Conservation (phyloP, 176 grass and related monocot species). For the Leersia perrieri region DNA sequence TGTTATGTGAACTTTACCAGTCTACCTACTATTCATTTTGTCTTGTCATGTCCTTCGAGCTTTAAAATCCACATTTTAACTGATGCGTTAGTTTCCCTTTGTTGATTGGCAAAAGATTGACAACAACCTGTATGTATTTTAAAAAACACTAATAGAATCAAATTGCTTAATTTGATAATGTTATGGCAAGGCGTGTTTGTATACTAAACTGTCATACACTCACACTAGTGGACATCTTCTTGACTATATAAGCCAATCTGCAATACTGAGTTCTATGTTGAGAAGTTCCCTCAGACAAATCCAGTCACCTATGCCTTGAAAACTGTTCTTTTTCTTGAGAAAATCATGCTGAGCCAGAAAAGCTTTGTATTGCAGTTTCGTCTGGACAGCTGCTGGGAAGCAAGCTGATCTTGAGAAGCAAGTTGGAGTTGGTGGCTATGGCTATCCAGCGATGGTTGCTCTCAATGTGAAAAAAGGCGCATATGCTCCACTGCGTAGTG, state of each 20-base stretch:
- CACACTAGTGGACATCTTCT: neutral
- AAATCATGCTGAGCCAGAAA: constrained; percentile 17
- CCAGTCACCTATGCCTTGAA: neutral
- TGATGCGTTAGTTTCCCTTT: neutral
- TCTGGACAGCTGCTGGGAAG: constrained; percentile 85
- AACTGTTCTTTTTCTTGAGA: neutral
- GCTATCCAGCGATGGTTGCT: constrained; percentile 96
- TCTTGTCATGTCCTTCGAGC: neutral
- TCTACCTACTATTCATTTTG: neutral
- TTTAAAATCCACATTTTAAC: neutral
- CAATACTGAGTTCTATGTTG: neutral
- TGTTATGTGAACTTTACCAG: neutral
- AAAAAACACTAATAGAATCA: neutral
- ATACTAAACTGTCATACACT: neutral
- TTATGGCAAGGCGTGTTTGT: neutral
- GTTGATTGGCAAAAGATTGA: neutral
- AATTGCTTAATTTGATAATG: neutral
- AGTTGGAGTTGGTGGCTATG: constrained; percentile 95
- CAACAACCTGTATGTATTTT: neutral
- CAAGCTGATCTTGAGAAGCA: constrained; percentile 82
- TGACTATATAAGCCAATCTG: neutral
- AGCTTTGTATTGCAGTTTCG: constrained; percentile 61
- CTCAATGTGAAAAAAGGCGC: constrained; percentile 90
- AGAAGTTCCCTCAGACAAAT: neutral
- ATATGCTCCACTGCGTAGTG: constrained; percentile 78